Conservation (phyloP, 192 early-diverging fungal species). For the Cetraspora pellucida region DNA sequence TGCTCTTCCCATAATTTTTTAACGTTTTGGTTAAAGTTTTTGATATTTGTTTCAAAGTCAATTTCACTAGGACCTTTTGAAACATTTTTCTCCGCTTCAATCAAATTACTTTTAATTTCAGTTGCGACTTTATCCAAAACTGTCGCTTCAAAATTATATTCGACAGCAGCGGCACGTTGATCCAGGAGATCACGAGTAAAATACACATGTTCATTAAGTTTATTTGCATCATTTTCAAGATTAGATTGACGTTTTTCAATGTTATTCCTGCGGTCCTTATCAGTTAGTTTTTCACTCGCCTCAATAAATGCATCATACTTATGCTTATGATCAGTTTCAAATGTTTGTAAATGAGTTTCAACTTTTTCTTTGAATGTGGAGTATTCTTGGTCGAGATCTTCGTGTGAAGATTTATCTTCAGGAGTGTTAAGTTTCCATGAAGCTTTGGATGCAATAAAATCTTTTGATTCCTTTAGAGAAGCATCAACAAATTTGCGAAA, state of each 20-base stretch:
- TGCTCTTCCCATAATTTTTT: conserved; percentile 2
- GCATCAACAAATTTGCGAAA: not conserved
- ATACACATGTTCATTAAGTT: conserved; percentile 13
- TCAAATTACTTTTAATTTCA: not conserved
- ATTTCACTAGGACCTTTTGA: conserved; percentile 11
- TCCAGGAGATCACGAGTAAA: conserved; percentile 14
- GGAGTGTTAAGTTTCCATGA: conserved; percentile 21
- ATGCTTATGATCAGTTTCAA: not conserved
- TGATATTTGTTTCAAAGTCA: conserved; percentile 26
- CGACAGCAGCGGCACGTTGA: conserved; percentile 19
- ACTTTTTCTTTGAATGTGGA: conserved; percentile 11
- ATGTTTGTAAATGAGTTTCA: not conserved
- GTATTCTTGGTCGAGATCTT: conserved; percentile 15
- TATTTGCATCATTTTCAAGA: conserved; percentile 16
- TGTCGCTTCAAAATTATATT: conserved; percentile 17
- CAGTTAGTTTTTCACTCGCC: conserved; percentile 20
- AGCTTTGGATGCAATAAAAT: conserved; percentile 17
- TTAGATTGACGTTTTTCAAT: conserved; percentile 24
- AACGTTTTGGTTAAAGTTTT: conserved; percentile 18
- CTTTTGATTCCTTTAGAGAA: not conserved
- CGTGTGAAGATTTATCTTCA: conserved; percentile 1
- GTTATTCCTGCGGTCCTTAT: conserved; percentile 11
- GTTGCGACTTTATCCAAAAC: not conserved
- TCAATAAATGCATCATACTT: conserved; percentile 25
- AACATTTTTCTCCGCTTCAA: conserved; percentile 28